Percentiles rank a stretch among this genome's conserved stretches.
phyloP scores from a whole-genome alignment of 2,329 filamentous ascomycete species.

The Calonectria pteridis region DNA sequence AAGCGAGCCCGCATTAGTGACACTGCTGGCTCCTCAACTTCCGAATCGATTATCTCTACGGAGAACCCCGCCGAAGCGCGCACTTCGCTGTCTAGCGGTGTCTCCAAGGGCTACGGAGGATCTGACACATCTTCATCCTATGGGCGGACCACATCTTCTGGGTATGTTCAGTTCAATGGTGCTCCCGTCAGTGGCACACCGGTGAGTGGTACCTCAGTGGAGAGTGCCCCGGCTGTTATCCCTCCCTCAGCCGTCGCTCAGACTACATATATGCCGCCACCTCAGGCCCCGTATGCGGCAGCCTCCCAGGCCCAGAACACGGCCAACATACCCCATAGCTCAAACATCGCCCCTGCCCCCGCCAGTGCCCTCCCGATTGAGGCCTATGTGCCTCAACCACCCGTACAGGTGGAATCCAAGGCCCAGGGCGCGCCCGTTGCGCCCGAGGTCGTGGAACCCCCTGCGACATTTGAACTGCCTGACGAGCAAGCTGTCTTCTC shows the following conservation, averaged over 20 bases:
- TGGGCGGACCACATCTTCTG: background rate
- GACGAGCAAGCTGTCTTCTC: conserved; percentile 38
- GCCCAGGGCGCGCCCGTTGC: conserved; percentile 8
- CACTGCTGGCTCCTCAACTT: too few relatives aligned
- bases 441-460: background rate
- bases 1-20: conserved; percentile 23
- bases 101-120: conserved; percentile 2
- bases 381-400: conserved; percentile 16
- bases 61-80: background rate
- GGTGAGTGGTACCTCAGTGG: background rate
- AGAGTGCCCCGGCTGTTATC: background rate
- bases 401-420: conserved; percentile 30
- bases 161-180: background rate
- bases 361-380: conserved; percentile 7
- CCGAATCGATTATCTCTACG: background rate
- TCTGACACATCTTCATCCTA: background rate
- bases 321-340: background rate
- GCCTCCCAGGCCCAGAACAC: background rate
- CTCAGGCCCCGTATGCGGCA: background rate
- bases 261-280: background rate
- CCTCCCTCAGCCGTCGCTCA: conserved; percentile 25
- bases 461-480: conserved; percentile 14
- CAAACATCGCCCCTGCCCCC: background rate
- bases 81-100: conserved; percentile 18
- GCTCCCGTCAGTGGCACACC: too few relatives aligned